These are phyloP conservation scores for Favolaschia claudopus DNA, from an alignment of 768 basidiomycete species.

Conservation along the genomic window DNA sequence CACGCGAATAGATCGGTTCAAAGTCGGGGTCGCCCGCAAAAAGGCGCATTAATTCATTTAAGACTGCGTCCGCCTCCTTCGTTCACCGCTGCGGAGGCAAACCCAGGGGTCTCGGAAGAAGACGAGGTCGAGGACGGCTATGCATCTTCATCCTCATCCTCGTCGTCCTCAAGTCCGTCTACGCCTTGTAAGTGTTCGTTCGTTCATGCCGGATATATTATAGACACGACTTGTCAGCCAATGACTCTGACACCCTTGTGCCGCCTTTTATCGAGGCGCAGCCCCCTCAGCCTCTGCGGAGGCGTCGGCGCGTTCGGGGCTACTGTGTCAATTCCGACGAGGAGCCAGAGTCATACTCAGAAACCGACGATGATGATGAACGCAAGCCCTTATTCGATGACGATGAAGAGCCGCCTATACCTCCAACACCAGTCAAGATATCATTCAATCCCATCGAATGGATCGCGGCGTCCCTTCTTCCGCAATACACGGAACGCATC, in stretches of 20 bases:
- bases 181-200: conserved; percentile 21
- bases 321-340: conserved; percentile 55
- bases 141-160: conserved; percentile 7
- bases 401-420: conserved; percentile 18
- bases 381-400: conserved; percentile 27
- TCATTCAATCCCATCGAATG: conserved; percentile 30
- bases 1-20: conserved; percentile 37
- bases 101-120: not conserved
- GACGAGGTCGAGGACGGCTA: conserved; percentile 22
- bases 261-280: conserved; percentile 26
- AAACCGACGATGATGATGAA: conserved; percentile 36
- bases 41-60: conserved; percentile 35
- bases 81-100: conserved; percentile 2
- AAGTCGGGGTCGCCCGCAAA: conserved; percentile 51
- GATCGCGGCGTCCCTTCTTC: conserved; percentile 46
- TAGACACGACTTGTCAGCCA: not conserved
- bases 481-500: conserved; percentile 51
- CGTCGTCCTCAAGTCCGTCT: conserved; percentile 11
- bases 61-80: conserved; percentile 26
- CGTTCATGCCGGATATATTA: not conserved
- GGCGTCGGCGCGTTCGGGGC: conserved; percentile 43
- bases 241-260: conserved; percentile 22
- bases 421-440: conserved; percentile 18
- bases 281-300: conserved; percentile 29
- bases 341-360: conserved; percentile 35